Evolutionary conservation across 2,329 filamentous ascomycete species (phyloP).

Genomic region (Sarocladiaceae sp.): DNA sequence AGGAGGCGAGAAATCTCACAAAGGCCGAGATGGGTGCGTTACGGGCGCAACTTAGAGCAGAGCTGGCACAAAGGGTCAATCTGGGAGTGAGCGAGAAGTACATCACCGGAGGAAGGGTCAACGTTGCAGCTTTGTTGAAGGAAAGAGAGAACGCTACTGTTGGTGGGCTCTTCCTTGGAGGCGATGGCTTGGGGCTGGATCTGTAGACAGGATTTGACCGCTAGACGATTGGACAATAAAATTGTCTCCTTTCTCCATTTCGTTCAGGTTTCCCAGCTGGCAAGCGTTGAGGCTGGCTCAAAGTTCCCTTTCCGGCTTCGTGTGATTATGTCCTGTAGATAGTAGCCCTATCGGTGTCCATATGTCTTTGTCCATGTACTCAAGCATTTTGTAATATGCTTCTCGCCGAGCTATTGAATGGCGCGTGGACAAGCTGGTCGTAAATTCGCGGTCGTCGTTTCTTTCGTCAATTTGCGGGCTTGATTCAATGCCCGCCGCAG

Average conservation of each 20-base stretch:
- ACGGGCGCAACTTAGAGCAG: constrained; percentile 65
- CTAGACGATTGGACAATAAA: constrained; percentile 10
- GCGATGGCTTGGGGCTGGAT: constrained; percentile 34
- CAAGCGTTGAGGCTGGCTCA: constrained; percentile 16
- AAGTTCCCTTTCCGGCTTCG: constrained; percentile 26
- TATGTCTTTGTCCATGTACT: constrained; percentile 19
- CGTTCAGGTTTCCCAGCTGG: neutral
- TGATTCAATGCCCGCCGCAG: neutral
- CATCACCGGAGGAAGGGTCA: constrained; percentile 77
- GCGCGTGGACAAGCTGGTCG: constrained; percentile 13
- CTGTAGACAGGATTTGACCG: constrained; percentile 14
- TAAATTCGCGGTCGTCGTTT: constrained; percentile 5
- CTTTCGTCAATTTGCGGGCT: neutral
- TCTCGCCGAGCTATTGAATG: constrained; percentile 23
- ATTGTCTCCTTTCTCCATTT: no score
- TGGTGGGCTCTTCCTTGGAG: constrained; percentile 28
- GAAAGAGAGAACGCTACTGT: constrained; percentile 45
- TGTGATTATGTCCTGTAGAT: constrained; percentile 30
- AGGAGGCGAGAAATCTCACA: constrained; percentile 59
- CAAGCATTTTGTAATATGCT: constrained; percentile 29
- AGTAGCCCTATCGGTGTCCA: constrained; percentile 30
- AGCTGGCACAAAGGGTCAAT: constrained; percentile 74
- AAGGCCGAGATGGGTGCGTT: constrained; percentile 71
- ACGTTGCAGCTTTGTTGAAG: constrained; percentile 67
- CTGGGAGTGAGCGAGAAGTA: constrained; percentile 85